These are phyloP conservation scores for Penicillium sp. DNA, from an alignment of 2,329 filamentous ascomycete species.

Conservation along the genomic window DNA sequence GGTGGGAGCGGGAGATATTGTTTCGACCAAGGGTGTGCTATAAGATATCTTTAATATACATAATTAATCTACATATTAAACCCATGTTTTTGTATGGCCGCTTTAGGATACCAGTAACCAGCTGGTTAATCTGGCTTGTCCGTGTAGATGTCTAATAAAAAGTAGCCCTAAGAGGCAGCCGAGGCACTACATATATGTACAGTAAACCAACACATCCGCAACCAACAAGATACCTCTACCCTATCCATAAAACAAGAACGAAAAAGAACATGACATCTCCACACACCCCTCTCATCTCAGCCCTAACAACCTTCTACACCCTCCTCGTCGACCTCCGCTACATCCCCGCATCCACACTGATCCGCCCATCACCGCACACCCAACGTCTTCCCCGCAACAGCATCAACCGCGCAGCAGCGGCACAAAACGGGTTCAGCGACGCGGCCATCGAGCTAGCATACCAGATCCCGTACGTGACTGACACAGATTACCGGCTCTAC, in stretches of 20 bases:
- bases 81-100: not conserved
- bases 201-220: too few relatives aligned
- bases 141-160: too few relatives aligned
- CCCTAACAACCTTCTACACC: not conserved
- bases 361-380: not conserved
- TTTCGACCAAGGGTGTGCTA: slow-evolving; percentile 87
- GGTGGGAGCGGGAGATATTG: slow-evolving; percentile 83
- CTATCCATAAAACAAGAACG: too few relatives aligned
- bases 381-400: not conserved
- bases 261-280: not conserved
- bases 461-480: not conserved
- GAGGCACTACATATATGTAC: too few relatives aligned
- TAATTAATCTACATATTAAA: too few relatives aligned
- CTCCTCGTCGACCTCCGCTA: not conserved
- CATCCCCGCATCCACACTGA: not conserved
- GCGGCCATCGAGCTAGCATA: not conserved
- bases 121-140: too few relatives aligned
- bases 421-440: not conserved
- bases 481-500: not conserved
- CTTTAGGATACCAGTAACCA: not conserved
- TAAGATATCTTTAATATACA: slow-evolving; percentile 3
- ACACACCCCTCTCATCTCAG: not conserved
- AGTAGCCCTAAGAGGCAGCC: too few relatives aligned
- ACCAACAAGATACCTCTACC: too few relatives aligned
- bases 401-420: not conserved